Base-by-base conservation (phyloP, 2,329 filamentous ascomycete genomes). In the Diaporthe velutina region DNA sequence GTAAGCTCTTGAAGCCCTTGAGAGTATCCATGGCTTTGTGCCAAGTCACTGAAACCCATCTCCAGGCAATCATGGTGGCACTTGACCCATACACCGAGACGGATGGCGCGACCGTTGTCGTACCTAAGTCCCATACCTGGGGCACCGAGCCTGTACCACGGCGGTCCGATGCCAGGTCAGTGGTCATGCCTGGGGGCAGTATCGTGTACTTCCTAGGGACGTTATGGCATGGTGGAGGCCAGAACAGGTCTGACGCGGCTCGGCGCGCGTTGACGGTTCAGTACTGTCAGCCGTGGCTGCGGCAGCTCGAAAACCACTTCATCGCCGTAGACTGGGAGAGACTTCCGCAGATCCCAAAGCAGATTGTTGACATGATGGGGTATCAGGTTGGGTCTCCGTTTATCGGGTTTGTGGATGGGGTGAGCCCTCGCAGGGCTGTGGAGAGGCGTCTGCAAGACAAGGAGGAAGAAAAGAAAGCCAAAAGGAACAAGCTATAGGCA, bases 211-310 rank as follows among this genome's bases (percentile, higher is more conserved):
- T 66, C 10, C 17, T 83, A 19, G 80, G 80, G 25, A 84, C 82
- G 13, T 77, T 83, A 9, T 84, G 82, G 82, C 84, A 85, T 74
- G 81, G 82, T 30, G 84, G 83, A 10, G 83, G 84, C n/a, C 76
- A 78, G 28, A 85, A 84, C 61, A 76, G 74, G 8, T 80, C 81
- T 19, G 70, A 77, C 33, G 75, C 71, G 40, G 78, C 79, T n/a
- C 78, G 84, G 33, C 76, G 80, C 50, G 83, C 83, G 57, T 77
- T 82, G 57, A 85, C 83, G 19, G 80, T 84, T n/a, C 83, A 85
- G 77, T 85, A 84, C 78, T 85, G 83, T 74, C 83, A 84, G 76
- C 83, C 83, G 7, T 87, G 81, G 81, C 80, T 83, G 33, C 77
- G 83, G n/a, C 79, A 81, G n/a, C 79, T 78, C 66, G 83, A 84